Conservation (phyloP, 805 yeast species). For the Starmerella vitae region DNA sequence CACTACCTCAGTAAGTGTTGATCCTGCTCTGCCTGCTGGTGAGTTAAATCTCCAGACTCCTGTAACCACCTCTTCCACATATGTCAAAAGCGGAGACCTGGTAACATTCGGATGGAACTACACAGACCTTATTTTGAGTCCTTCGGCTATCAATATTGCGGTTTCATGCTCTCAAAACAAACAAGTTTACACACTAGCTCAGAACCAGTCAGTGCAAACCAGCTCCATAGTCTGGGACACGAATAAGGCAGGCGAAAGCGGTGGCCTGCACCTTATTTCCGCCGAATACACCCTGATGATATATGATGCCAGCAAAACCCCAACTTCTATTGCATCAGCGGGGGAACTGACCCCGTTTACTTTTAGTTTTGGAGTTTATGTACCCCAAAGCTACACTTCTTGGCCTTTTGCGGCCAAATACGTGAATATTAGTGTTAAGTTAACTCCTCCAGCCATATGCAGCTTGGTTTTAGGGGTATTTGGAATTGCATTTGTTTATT, state of each 20-base stretch:
- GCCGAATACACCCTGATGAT: constrained; percentile 29
- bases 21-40: constrained; percentile 29
- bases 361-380: constrained; percentile 29
- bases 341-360: constrained; percentile 27
- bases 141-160: constrained; percentile 29
- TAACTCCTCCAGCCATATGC: constrained; percentile 6
- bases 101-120: constrained; percentile 33
- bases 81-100: constrained; percentile 28
- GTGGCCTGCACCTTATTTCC: constrained; percentile 23
- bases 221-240: constrained; percentile 30
- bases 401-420: constrained; percentile 23
- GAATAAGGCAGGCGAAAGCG: constrained; percentile 20
- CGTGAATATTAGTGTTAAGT: constrained; percentile 14
- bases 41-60: constrained; percentile 28
- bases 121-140: constrained; percentile 28
- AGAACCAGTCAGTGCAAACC: constrained; percentile 23
- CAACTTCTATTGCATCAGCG: constrained; percentile 25
- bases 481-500: neutral
- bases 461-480: constrained; percentile 3
- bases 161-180: constrained; percentile 29
- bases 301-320: constrained; percentile 25
- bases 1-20: constrained; percentile 15
- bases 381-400: constrained; percentile 28
- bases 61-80: constrained; percentile 26
- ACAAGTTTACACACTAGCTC: constrained; percentile 29